These are phyloP conservation scores for Tephrocybe sp. DNA, from an alignment of 768 basidiomycete species.

Conservation along the genomic window DNA sequence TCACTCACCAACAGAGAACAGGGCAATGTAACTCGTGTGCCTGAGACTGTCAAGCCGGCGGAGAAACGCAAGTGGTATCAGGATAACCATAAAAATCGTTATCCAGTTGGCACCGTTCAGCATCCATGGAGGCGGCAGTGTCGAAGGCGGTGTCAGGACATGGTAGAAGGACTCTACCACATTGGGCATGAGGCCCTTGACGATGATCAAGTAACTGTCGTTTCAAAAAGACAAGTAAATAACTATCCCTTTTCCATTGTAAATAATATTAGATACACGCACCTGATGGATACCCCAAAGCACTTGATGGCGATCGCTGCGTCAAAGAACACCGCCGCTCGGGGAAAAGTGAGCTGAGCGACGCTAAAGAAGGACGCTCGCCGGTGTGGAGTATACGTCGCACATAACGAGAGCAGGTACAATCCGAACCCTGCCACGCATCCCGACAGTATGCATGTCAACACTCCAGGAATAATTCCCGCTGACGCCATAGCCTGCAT, in stretches of 20 bases:
- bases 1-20: conserved; percentile 82
- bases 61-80: conserved; percentile 82
- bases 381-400: conserved; percentile 69
- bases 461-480: conserved; percentile 84
- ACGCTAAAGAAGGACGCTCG: conserved; percentile 82
- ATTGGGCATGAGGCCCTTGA: conserved; percentile 90
- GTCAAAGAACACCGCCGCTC: conserved; percentile 85
- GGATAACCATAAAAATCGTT: conserved; percentile 66
- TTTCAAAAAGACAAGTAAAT: no score
- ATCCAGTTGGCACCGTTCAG: conserved; percentile 84
- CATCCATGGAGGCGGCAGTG: conserved; percentile 72
- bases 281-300: conserved; percentile 94
- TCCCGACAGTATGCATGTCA: conserved; percentile 85
- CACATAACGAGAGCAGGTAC: conserved; percentile 84
- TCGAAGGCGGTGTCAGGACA: conserved; percentile 61
- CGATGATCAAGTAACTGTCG: conserved; percentile 82
- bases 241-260: no score
- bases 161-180: conserved; percentile 84
- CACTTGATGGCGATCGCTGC: conserved; percentile 94
- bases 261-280: no score
- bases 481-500: conserved; percentile 85
- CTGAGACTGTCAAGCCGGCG: conserved; percentile 81
- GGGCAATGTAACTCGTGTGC: conserved; percentile 87
- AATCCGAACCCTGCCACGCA: conserved; percentile 77
- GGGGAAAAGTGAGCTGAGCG: conserved; percentile 84